These are phyloP conservation scores for Sporothrix inflata DNA, from an alignment of 2,329 filamentous ascomycete species.

Conservation along the genomic window DNA sequence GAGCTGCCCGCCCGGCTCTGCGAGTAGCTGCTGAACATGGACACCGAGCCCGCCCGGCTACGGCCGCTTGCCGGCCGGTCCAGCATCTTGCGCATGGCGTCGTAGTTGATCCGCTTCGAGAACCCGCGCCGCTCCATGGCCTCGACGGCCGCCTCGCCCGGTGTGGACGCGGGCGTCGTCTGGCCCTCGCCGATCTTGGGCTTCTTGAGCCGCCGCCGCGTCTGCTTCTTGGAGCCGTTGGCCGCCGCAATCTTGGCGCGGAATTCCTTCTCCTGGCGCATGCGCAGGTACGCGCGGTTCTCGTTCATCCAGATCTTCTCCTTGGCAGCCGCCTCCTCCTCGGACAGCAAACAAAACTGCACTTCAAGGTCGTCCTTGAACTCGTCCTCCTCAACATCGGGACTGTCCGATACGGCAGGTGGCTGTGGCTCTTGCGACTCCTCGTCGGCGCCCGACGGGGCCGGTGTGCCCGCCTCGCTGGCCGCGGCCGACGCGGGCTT, in stretches of 20 bases:
- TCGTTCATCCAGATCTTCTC: conserved; percentile 93
- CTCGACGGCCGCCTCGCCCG: conserved; percentile 70
- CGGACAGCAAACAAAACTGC: conserved; percentile 72
- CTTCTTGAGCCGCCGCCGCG: conserved; percentile 53
- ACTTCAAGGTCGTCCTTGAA: conserved; percentile 92
- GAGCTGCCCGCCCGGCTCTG: conserved; percentile 44
- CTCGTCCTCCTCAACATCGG: conserved; percentile 75
- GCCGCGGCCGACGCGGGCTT: neutral
- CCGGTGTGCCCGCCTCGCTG: conserved; percentile 19
- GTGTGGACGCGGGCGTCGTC: conserved; percentile 66
- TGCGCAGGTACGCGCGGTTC: conserved; percentile 90
- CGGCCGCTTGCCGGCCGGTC: conserved; percentile 44
- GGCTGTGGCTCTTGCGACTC: neutral
- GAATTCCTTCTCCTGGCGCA: conserved; percentile 81
- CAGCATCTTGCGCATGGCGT: conserved; percentile 62
- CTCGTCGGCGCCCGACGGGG: neutral
- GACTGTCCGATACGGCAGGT: conserved; percentile 55
- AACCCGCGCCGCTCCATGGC: conserved; percentile 70
- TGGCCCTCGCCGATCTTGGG: conserved; percentile 68
- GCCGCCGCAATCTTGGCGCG: conserved; percentile 62
- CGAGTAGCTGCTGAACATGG: conserved; percentile 50
- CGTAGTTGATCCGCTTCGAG: conserved; percentile 77
- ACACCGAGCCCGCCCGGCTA: conserved; percentile 50
- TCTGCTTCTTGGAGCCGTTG: conserved; percentile 37
- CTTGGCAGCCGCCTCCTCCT: conserved; percentile 77